Base-by-base conservation (phyloP, 2,329 filamentous ascomycete species). In the Verticillium albo-atrum region DNA sequence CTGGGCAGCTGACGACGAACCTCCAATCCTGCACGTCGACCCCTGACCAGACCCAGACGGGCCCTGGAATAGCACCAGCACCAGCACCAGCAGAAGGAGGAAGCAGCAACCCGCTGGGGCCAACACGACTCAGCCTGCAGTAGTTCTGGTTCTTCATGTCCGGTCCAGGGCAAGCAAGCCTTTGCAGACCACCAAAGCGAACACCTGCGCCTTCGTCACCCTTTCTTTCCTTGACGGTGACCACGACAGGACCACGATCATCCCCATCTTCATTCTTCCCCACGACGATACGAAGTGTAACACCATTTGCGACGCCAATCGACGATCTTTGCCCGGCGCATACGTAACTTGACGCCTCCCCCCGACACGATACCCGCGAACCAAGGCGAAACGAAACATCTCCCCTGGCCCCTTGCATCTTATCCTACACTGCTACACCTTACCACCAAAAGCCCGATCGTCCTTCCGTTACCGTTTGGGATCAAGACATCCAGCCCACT, bases 301-400 rank as follows among this genome's bases (percentile, higher is more conserved):
- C 42, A 47, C 20, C 42, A 47, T 23, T 47, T 23, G 42, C 20
- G 42, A 47, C 42, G 42, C 42, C 42, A n/a, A 25, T 47, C 42
- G 42, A 47, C 42, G 42, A 47, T 47, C 42, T 23, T 47, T 47
- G 42, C 42, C 42, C 20, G 42, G 42, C 42, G 42, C 42, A 47
- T 47, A 47, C n/a, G 42, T 23, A 25, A 14, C 30, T n/a, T n/a
- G n/a, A n/a, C 30, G 30, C 9, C 30, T 32, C 9, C n/a, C 42
- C 35, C 42, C n/a, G 42, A 47, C 42, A 47, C 42, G 42, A 47
- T 47, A 47, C 42, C 42, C 42, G 42, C 42, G 42, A 47, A 47
- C 42, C 42, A 47, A 23, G 20, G 60, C 61, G 58, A 63, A 63
- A 62, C 61, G 60, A 63, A 60, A 60, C 53, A 56, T 58, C 59